Base-by-base conservation (phyloP, 345 rosid genomes). In the Aquilaria sinensis region DNA sequence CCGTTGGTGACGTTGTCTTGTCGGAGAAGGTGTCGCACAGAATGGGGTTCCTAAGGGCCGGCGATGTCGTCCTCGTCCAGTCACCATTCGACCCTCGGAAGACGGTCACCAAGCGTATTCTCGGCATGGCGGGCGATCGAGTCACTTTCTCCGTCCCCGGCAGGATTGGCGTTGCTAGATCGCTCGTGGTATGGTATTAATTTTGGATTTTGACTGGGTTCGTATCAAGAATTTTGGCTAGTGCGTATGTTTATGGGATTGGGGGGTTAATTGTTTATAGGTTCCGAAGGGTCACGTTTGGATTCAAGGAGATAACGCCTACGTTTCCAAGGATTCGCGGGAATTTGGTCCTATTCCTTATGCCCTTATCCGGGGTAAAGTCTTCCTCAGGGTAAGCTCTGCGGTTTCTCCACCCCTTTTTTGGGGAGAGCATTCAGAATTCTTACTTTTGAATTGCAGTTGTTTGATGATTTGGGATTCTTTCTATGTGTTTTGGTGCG, bases 281-380 rank as follows among this genome's bases (percentile, higher is more conserved):
- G 84, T 87, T 23, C 96, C 97, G 29, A 81, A 80, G 76, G 98
- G 95, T 33, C 95, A 92, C 72, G 81, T 89, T 61, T 92, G 96
- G 96, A 81, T 92, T 66, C 95, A 92, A 65, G 96, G 96, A 41
- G 98, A 92, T 75, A 92, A 89, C 66, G 33, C 81, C 61, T 84
- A 86, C 72, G 85, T 80, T 63, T 92, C 96, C 3, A 75, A 58
- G 6, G 96, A 88, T 85, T 91, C 94, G 9, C 77, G 90, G 37
- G 62, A 88, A 57, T 88, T 73, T 47, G 96, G 98, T 16, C 90
- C 94, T 55, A 60, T 92, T 66, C 94, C 96, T 48, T 83, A 83
- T 69, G 85, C 81, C 73, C 94, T 92, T 61, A 78, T 92, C 57
- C 73, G 83, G 77, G 98, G 96, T 11, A 92, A 81, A 79, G 88